Evolutionary conservation across 2,329 filamentous ascomycete species (phyloP), one percentile per base, ranked within the genome.

Genomic region (Lizonia empirigonia): DNA sequence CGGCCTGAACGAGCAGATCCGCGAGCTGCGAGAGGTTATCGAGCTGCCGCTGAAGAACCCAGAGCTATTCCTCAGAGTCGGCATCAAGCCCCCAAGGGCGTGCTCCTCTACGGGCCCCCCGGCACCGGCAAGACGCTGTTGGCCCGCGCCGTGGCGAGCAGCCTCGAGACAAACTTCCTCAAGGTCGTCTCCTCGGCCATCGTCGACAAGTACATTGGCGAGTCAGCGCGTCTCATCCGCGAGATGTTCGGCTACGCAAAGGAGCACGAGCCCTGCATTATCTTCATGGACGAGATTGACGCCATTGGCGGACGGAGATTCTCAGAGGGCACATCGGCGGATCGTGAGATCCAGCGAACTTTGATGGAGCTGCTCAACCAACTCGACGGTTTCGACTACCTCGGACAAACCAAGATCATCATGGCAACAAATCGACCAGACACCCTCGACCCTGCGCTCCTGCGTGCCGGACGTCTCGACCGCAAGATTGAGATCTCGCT

Each of bases 221-320:
- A 99, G 78, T 99, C 94, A 9, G 94, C 94, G 29, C 88, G 95
- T 62, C 81, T 99, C 61, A 99, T 99, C 69, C 87, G 94, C 74
- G 94, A 99, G 76, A 99, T 99, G 95, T 99, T 99, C 71, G 95
- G 94, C 51, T 99, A 99, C 71, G 94, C 95, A 68, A 97, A 97
- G 78, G 95, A 99, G 75, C 94, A 99, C 75, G 94, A 99, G 76
- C 94, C 94, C 30, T 99, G 94, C 76, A 99, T 99, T 76, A 99
- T 99, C 78, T 99, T 99, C 84, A 99, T 99, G 94, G 95, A 99
- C 81, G 94, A 99, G 78, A 99, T 99, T 71, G 94, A 99, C 71
- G 94, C 94, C 70, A 99, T 99, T 69, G 94, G 94, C 74, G 95
- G 95, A 58, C 86, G 95, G 67, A 85, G 94, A 67, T 99, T 99